These are phyloP conservation scores for Stentor coeruleus DNA, from an alignment of 73 alveolate species.

Conservation along the genomic window DNA sequence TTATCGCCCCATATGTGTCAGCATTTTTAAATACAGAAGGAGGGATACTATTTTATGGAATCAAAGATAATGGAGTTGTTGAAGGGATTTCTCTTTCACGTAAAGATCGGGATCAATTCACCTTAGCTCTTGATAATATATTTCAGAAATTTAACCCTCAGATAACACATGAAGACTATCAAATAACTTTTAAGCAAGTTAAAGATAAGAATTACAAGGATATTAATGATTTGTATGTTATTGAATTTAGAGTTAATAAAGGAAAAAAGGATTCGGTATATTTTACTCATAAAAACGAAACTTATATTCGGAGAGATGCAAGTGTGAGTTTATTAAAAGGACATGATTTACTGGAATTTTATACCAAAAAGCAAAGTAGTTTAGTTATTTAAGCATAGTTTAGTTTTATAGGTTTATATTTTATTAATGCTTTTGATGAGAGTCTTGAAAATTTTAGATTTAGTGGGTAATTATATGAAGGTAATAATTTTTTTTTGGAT, in stretches of 20 bases:
- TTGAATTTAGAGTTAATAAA: constrained; percentile 29
- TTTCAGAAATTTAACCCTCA: constrained; percentile 35
- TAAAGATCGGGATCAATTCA: constrained; percentile 31
- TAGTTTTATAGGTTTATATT: too few species aligned
- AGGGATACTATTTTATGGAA: constrained; percentile 41
- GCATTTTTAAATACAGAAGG: constrained; percentile 42
- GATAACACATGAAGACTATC: constrained; percentile 27
- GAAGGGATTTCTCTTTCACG: constrained; percentile 30
- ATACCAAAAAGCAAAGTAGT: not conserved
- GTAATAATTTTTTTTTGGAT: too few species aligned
- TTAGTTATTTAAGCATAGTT: not conserved
- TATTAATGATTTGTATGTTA: constrained; percentile 32
- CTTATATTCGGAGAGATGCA: constrained; percentile 39
- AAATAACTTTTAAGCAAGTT: constrained; percentile 30
- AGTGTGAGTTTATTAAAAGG: constrained; percentile 29
- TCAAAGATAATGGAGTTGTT: constrained; percentile 32
- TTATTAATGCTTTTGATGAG: too few species aligned
- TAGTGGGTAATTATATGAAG: too few species aligned
- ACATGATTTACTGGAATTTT: constrained; percentile 7
- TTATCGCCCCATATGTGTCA: constrained; percentile 28
- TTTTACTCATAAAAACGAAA: constrained; percentile 32
- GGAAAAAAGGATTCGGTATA: constrained; percentile 29
- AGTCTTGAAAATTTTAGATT: too few species aligned
- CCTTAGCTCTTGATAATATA: constrained; percentile 4
- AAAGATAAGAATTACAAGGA: constrained; percentile 7